These are phyloP conservation scores for Skeletonema menzelii DNA, from an alignment of 108 stramenopile species.

Conservation along the genomic window DNA sequence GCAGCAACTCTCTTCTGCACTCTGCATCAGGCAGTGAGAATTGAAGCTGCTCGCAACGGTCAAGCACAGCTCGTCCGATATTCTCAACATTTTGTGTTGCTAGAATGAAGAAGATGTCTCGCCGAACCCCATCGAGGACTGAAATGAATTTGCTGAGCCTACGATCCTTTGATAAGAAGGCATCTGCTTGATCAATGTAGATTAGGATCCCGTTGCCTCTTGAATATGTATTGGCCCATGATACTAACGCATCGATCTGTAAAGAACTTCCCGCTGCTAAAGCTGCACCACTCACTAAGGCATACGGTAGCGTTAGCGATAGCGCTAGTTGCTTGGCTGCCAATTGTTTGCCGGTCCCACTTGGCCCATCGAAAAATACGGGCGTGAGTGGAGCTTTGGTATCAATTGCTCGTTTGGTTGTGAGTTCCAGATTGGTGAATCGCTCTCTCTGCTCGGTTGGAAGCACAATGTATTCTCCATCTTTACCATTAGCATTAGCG, in stretches of 20 bases:
- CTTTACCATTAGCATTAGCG: neutral
- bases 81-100: conserved; percentile 97
- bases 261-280: neutral
- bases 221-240: neutral
- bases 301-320: neutral
- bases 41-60: conserved; percentile 98
- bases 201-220: conserved; percentile 80
- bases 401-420: neutral
- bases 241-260: neutral
- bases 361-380: neutral
- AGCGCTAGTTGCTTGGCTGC: neutral
- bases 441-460: neutral
- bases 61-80: conserved; percentile 96
- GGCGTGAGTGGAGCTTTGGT: neutral
- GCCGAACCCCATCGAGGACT: conserved; percentile 88
- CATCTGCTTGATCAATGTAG: conserved; percentile 99
- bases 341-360: neutral
- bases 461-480: neutral
- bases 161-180: conserved; percentile 95
- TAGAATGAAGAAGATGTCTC: conserved; percentile 99
- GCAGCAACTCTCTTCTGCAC: conserved; percentile 92
- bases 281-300: neutral
- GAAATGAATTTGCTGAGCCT: conserved; percentile 97
- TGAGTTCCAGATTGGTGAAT: neutral
- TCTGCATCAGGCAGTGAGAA: conserved; percentile 88